Conservation (phyloP, 2,329 filamentous ascomycete species). For the Byssochlamys sp. region DNA sequence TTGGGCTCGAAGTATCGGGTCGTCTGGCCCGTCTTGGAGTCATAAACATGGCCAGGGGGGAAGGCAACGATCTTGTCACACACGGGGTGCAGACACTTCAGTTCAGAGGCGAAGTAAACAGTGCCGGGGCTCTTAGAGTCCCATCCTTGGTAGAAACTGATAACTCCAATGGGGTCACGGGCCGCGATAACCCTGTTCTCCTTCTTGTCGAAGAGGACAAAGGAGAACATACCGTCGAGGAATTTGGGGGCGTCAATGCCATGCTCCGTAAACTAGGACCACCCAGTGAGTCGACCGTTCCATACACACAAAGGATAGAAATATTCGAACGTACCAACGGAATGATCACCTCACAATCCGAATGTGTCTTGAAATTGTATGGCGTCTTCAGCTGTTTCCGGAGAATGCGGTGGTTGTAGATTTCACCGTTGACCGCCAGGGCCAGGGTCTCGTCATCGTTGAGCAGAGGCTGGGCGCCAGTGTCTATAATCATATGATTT, state of each 20-base stretch:
- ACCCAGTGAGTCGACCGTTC: constrained; percentile 8
- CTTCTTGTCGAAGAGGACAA: constrained; percentile 92
- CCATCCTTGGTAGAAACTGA: constrained; percentile 93
- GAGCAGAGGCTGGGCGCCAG: constrained; percentile 87
- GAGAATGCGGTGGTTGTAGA: constrained; percentile 96
- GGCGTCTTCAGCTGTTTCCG: constrained; percentile 73
- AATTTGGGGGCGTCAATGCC: constrained; percentile 83
- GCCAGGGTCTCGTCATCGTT: constrained; percentile 81
- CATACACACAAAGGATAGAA: background rate
- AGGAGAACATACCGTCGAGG: constrained; percentile 99
- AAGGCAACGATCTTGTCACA: constrained; percentile 93
- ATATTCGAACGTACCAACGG: constrained; percentile 60
- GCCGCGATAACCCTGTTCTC: constrained; percentile 87
- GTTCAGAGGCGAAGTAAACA: constrained; percentile 91
- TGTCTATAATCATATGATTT: constrained; percentile 49
- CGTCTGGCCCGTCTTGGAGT: constrained; percentile 77
- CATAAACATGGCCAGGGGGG: constrained; percentile 89
- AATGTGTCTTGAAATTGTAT: constrained; percentile 97
- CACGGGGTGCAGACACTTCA: constrained; percentile 84
- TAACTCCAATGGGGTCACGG: constrained; percentile 92
- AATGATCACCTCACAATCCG: constrained; percentile 97
- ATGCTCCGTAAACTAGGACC: constrained; percentile 72
- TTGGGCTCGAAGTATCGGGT: constrained; percentile 83
- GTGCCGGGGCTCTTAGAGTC: constrained; percentile 71
- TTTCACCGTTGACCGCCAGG: constrained; percentile 96